phyloP scores from a whole-genome alignment of 1,284 basidiomycete genomes.

The Gymnopus androsaceus region DNA sequence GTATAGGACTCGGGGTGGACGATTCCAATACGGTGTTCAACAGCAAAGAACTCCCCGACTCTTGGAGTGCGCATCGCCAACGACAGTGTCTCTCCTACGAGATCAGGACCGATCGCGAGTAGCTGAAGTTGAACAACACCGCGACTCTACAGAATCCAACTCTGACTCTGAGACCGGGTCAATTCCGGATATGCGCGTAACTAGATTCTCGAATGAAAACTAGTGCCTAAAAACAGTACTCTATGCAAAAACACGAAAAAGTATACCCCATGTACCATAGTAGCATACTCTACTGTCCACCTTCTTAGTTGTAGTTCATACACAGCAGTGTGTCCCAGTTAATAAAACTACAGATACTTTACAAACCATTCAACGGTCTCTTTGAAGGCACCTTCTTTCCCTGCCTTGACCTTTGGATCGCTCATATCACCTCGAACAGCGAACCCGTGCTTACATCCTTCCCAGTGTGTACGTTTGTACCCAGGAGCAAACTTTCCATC shows the following conservation, averaged over 20 bases:
- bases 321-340: conserved; percentile 19
- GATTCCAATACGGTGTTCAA: background rate
- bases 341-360: conserved; percentile 27
- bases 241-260: no score
- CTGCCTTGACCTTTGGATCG: conserved; percentile 7
- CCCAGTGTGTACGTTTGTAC: conserved; percentile 56
- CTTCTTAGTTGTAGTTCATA: no score
- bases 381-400: conserved; percentile 7
- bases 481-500: conserved; percentile 47
- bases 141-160: no score
- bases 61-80: background rate
- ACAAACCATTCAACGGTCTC: conserved; percentile 50
- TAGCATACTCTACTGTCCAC: no score
- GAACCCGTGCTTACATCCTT: conserved; percentile 32
- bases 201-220: no score
- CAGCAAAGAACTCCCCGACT: background rate
- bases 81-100: no score
- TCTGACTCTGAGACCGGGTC: no score
- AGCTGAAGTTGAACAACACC: no score
- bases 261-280: no score
- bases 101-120: no score
- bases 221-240: no score
- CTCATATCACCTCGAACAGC: conserved; percentile 8
- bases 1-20: background rate
- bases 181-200: no score